phyloP scores from a whole-genome alignment of 257 asterid genomes.

The Jasminum sambac region DNA sequence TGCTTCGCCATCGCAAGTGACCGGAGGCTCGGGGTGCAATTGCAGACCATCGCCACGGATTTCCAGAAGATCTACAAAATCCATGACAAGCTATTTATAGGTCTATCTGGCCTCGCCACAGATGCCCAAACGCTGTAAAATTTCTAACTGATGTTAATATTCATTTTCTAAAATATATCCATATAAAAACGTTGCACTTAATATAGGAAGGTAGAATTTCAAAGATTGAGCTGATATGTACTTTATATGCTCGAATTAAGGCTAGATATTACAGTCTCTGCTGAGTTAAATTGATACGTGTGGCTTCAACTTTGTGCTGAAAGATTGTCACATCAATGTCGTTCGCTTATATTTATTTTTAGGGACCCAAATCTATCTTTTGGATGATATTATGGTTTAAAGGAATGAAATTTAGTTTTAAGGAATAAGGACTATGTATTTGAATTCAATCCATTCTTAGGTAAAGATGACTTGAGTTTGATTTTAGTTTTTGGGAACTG shows the following conservation, averaged over 20 bases:
- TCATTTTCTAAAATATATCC: background rate
- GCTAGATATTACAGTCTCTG: too few species aligned
- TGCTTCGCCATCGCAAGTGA: constrained; percentile 97
- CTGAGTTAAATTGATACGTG: too few species aligned
- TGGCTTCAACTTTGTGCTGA: background rate
- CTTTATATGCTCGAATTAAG: background rate
- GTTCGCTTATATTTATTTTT: too few species aligned
- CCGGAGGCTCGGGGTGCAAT: constrained; percentile 84
- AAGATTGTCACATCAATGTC: background rate
- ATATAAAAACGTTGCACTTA: constrained; percentile 7
- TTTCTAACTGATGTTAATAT: background rate
- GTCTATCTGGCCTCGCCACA: constrained; percentile 87
- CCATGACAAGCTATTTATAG: constrained; percentile 84
- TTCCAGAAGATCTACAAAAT: constrained; percentile 75
- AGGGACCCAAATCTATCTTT: background rate
- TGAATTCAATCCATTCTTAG: background rate
- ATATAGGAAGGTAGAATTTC: constrained; percentile 4
- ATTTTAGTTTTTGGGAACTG: background rate
- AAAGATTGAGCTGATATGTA: constrained; percentile 13
- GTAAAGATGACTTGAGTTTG: background rate
- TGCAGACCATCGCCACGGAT: constrained; percentile 89
- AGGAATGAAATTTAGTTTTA: background rate
- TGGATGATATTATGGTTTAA: background rate
- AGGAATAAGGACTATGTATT: background rate
- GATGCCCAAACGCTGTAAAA: constrained; percentile 85